These are phyloP conservation scores for Cladophialophora immunda DNA, from an alignment of 2,329 filamentous ascomycete genomes.

Conservation along the genomic window DNA sequence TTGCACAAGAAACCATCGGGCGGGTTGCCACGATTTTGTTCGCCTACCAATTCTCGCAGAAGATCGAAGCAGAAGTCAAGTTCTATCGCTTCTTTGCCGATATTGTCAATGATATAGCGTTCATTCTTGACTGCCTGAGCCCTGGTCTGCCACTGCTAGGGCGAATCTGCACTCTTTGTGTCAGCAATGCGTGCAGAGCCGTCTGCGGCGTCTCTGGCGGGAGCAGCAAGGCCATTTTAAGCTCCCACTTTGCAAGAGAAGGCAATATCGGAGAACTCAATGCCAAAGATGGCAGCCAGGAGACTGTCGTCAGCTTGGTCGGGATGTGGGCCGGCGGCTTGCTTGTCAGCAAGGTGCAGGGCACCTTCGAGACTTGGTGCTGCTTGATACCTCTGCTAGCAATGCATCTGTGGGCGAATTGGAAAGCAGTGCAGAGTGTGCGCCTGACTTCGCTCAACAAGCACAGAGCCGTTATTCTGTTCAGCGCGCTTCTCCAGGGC, in stretches of 20 bases:
- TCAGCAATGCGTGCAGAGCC: conserved; percentile 68
- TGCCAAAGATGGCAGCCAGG: conserved; percentile 93
- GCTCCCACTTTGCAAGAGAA: conserved; percentile 86
- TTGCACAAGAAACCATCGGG: conserved; percentile 82
- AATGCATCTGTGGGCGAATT: conserved; percentile 84
- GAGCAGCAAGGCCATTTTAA: conserved; percentile 88
- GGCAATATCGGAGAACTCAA: conserved; percentile 94
- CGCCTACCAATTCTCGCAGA: conserved; percentile 80
- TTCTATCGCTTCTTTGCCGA: conserved; percentile 87
- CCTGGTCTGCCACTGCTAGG: conserved; percentile 72
- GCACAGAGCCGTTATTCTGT: conserved; percentile 82
- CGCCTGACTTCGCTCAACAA: conserved; percentile 85
- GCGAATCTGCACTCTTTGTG: conserved; percentile 66
- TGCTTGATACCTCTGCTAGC: conserved; percentile 76
- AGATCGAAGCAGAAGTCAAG: conserved; percentile 90
- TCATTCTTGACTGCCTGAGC: conserved; percentile 84
- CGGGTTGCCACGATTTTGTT: conserved; percentile 86
- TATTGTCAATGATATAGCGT: conserved; percentile 85
- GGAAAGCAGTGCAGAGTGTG: conserved; percentile 83
- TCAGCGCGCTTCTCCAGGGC: conserved; percentile 49
- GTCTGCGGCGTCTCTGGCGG: conserved; percentile 91
- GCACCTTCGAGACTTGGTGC: conserved; percentile 75
- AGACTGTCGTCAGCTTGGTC: conserved; percentile 87
- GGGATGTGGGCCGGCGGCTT: conserved; percentile 86
- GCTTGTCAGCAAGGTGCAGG: conserved; percentile 78